These are phyloP conservation scores for Talaromyces proteolyticus DNA, from an alignment of 495 filamentous ascomycete genomes.

Conservation along the genomic window DNA sequence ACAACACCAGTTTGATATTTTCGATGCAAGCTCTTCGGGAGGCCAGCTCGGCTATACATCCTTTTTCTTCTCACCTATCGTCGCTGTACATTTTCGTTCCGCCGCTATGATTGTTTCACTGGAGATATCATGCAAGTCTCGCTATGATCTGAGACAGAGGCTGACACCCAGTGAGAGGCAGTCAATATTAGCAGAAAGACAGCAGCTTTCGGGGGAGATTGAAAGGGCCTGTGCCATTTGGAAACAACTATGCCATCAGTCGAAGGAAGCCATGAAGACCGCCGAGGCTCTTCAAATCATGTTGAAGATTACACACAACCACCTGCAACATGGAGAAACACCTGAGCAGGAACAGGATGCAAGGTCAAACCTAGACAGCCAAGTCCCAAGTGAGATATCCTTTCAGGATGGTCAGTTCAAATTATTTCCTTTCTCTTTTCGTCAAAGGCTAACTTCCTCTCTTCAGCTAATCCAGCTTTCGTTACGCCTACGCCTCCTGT, in stretches of 20 bases:
- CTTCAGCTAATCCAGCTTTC: neutral
- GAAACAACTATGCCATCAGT: constrained; percentile 10
- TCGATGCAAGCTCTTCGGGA: neutral
- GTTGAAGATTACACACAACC: constrained; percentile 12
- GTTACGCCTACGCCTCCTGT: neutral
- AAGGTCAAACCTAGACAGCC: no score
- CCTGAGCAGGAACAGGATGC: neutral
- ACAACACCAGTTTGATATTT: constrained; percentile 11
- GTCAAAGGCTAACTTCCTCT: neutral
- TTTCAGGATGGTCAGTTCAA: neutral
- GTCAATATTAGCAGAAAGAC: neutral
- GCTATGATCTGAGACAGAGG: constrained; percentile 13
- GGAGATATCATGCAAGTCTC: constrained; percentile 16
- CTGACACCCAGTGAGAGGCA: neutral
- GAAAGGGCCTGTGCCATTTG: constrained; percentile 12
- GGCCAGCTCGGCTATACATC: constrained; percentile 9
- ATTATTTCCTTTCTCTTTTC: neutral
- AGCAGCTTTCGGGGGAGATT: constrained; percentile 7
- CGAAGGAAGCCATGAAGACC: constrained; percentile 13
- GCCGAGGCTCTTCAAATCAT: constrained; percentile 14
- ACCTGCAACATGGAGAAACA: neutral
- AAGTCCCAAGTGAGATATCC: no score
- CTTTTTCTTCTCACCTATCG: constrained; percentile 16
- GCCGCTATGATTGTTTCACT: constrained; percentile 17
- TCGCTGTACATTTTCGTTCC: constrained; percentile 11